A percentile compares a stretch with the other conserved stretches of the same genome.
These are phyloP conservation scores for Saururus chinensis DNA, from an alignment of 164 flowering plant species.

Conservation along the genomic window DNA sequence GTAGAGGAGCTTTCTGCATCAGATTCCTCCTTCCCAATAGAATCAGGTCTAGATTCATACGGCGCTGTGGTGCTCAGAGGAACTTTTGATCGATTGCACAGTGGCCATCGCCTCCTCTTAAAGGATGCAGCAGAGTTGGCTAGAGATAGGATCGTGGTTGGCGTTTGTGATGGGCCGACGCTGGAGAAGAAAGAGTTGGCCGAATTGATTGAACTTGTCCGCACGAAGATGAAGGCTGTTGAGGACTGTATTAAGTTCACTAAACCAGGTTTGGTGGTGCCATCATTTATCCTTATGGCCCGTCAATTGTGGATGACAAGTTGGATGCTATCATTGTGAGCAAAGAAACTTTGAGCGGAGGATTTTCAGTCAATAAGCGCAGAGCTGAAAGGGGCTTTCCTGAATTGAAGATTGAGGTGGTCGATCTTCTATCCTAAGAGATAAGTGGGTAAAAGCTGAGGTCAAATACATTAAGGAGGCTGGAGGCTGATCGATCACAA, in stretches of 20 bases:
- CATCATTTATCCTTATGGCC: slow-evolving; percentile 87
- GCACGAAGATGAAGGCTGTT: slow-evolving; percentile 59
- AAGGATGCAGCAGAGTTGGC: slow-evolving; percentile 66
- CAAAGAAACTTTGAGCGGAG: slow-evolving; percentile 81
- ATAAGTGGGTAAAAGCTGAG: slow-evolving; percentile 58
- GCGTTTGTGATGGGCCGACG: slow-evolving; percentile 83
- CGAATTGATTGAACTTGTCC: slow-evolving; percentile 65
- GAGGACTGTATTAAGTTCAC: slow-evolving; percentile 44
- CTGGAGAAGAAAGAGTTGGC: slow-evolving; percentile 39
- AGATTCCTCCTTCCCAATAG: neutral
- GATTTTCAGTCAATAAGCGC: slow-evolving; percentile 70
- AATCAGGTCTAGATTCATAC: slow-evolving; percentile 29
- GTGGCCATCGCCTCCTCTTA: slow-evolving; percentile 41
- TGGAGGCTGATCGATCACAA: no score
- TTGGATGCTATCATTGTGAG: slow-evolving; percentile 95
- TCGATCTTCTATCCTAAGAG: slow-evolving; percentile 57
- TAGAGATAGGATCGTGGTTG: slow-evolving; percentile 54
- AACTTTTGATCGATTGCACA: slow-evolving; percentile 79
- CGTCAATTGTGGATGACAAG: slow-evolving; percentile 76
- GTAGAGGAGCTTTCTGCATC: neutral
- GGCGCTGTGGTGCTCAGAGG: slow-evolving; percentile 79
- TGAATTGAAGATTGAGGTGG: slow-evolving; percentile 82
- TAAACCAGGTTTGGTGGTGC: slow-evolving; percentile 71
- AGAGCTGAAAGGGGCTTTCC: slow-evolving; percentile 73
- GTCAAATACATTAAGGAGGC: slow-evolving; percentile 55